Conservation (phyloP, 352 stramenopile species). For the Pythium aphanidermatum region DNA sequence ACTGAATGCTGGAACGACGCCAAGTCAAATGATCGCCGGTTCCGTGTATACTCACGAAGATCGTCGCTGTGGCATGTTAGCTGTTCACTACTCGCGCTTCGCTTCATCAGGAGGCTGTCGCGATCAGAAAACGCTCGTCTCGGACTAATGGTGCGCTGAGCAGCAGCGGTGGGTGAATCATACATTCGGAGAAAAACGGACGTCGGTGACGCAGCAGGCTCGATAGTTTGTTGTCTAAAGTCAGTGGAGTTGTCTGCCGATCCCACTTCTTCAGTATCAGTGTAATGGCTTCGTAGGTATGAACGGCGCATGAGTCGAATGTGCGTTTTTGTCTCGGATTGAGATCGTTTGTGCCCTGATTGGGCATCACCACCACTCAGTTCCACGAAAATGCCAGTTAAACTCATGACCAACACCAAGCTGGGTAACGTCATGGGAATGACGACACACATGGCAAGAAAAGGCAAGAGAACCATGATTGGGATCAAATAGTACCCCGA, state of each 20-base stretch:
- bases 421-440: conserved; percentile 85
- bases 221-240: not conserved
- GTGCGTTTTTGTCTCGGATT: conserved; percentile 53
- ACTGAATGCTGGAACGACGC: conserved; percentile 4
- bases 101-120: not conserved
- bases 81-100: not conserved
- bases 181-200: conserved; percentile 67
- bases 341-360: conserved; percentile 19
- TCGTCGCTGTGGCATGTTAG: conserved; percentile 3
- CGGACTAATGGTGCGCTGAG: conserved; percentile 3
- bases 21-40: conserved; percentile 37
- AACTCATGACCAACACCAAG: conserved; percentile 81
- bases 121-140: not conserved
- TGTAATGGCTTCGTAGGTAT: conserved; percentile 63
- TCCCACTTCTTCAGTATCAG: conserved; percentile 20
- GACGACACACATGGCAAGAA: conserved; percentile 64
- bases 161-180: conserved; percentile 45
- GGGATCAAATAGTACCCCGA: conserved; percentile 27
- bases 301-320: conserved; percentile 69
- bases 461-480: conserved; percentile 65
- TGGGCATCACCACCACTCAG: conserved; percentile 35
- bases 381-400: conserved; percentile 83
- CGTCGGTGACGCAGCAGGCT: conserved; percentile 24
- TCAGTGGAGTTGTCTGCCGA: conserved; percentile 1
- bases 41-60: conserved; percentile 1